Conservation (phyloP, 108 stramenopile species). For the Pseudonitzschia delicatissima region DNA sequence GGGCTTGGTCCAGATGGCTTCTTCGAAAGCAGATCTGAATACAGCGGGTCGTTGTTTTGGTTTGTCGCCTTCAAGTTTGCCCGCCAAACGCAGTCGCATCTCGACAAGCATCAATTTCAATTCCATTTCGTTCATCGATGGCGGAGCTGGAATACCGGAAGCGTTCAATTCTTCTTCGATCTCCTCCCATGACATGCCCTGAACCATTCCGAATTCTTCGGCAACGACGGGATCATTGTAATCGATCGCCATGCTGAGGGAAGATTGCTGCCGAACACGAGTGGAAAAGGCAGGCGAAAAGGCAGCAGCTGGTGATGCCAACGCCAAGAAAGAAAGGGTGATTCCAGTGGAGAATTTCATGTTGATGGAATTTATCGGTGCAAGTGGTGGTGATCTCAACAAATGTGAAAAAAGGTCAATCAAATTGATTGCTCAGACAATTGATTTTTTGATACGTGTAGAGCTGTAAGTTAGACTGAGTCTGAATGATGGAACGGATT, state of each 20-base stretch:
- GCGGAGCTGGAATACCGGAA: slow-evolving; percentile 65
- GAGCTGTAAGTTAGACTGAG: too few relatives aligned
- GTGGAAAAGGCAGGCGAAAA: background rate
- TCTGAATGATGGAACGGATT: too few relatives aligned
- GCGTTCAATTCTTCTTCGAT: slow-evolving; percentile 69
- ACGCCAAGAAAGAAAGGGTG: slow-evolving; percentile 4
- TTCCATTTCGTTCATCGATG: slow-evolving; percentile 81
- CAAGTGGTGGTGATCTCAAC: too few relatives aligned
- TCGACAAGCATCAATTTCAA: slow-evolving; percentile 85
- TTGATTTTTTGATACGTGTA: too few relatives aligned
- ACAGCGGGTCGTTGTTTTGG: slow-evolving; percentile 39
- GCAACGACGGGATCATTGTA: slow-evolving; percentile 87
- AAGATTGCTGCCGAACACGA: slow-evolving; percentile 1
- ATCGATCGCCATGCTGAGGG: slow-evolving; percentile 69
- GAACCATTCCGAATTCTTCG: slow-evolving; percentile 75
- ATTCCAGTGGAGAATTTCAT: background rate
- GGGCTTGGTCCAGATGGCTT: slow-evolving; percentile 80
- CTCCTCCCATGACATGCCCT: slow-evolving; percentile 73
- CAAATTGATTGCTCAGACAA: too few relatives aligned
- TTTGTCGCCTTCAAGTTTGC: slow-evolving; percentile 37
- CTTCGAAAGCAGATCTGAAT: slow-evolving; percentile 80
- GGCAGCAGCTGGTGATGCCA: slow-evolving; percentile 8
- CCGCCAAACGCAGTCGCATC: slow-evolving; percentile 54
- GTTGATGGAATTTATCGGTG: background rate
- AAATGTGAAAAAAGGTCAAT: too few relatives aligned